Conservation (phyloP, 192 early-diverging fungal species). For the Umbelopsis sp. region DNA sequence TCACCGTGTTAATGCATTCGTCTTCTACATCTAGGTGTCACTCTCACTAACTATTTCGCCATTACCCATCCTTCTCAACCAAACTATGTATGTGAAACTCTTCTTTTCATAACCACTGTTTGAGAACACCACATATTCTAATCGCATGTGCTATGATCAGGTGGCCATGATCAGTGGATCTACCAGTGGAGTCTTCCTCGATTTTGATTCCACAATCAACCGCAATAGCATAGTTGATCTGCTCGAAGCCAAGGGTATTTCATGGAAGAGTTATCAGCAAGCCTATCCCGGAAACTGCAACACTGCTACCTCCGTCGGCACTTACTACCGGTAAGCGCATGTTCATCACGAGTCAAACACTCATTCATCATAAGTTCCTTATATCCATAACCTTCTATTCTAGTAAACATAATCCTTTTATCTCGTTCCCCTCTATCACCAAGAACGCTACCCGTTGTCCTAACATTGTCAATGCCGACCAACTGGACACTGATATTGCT, state of each 20-base stretch:
- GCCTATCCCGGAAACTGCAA: conserved; percentile 42
- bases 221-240: conserved; percentile 48
- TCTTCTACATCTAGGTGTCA: conserved; percentile 8
- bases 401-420: conserved; percentile 79
- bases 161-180: conserved; percentile 41
- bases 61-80: conserved; percentile 37
- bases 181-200: conserved; percentile 34
- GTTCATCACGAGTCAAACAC: not conserved
- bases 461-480: conserved; percentile 58
- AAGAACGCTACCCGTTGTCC: conserved; percentile 59
- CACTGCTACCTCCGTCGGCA: not conserved
- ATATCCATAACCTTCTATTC: not conserved
- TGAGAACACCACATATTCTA: not conserved
- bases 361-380: not conserved
- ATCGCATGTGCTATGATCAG: conserved; percentile 3
- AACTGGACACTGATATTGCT: conserved; percentile 57
- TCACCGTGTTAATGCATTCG: not conserved
- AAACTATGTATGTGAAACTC: conserved; percentile 26
- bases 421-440: conserved; percentile 55
- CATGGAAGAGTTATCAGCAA: conserved; percentile 65
- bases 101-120: not conserved
- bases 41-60: conserved; percentile 32
- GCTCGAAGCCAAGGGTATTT: conserved; percentile 53
- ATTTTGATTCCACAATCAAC: conserved; percentile 45
- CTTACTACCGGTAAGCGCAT: not conserved